Conservation (phyloP, 306 rosid genomes). For the Cyclanthera cordifolia region DNA sequence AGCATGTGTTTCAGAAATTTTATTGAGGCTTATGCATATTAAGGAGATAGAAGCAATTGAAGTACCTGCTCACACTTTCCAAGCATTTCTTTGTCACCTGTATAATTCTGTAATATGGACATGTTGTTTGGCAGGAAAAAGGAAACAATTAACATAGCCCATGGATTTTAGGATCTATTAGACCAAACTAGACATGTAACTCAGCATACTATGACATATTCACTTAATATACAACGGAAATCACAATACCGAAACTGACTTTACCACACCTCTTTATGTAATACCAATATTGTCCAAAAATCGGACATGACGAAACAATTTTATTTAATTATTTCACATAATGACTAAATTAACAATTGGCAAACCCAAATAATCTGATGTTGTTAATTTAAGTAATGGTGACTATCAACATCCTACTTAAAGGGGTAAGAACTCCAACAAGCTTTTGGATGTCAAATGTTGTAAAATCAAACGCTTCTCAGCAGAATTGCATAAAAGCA, state of each 20-base stretch:
- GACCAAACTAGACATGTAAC: background rate
- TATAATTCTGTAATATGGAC: constrained; percentile 40
- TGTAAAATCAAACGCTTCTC: background rate
- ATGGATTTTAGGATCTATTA: background rate
- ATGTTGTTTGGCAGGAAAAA: background rate
- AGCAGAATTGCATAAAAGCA: background rate
- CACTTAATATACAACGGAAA: background rate
- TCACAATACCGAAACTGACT: background rate
- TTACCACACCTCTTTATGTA: background rate
- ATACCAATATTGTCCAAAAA: background rate
- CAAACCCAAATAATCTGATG: background rate
- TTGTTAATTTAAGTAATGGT: background rate
- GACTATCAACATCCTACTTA: background rate
- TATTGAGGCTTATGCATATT: constrained; percentile 7
- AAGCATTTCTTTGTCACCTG: constrained; percentile 80
- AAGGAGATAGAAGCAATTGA: constrained; percentile 16
- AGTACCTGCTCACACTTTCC: constrained; percentile 97
- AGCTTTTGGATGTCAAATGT: background rate
- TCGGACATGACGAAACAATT: background rate
- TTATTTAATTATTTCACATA: background rate
- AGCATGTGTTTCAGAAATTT: constrained; percentile 20
- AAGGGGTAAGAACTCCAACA: background rate
- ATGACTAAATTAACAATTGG: background rate
- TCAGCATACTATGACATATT: background rate
- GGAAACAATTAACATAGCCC: background rate